Evolutionary conservation across 2,329 filamentous ascomycete species (phyloP).

Genomic region (Colletotrichum gloeosporioides): DNA sequence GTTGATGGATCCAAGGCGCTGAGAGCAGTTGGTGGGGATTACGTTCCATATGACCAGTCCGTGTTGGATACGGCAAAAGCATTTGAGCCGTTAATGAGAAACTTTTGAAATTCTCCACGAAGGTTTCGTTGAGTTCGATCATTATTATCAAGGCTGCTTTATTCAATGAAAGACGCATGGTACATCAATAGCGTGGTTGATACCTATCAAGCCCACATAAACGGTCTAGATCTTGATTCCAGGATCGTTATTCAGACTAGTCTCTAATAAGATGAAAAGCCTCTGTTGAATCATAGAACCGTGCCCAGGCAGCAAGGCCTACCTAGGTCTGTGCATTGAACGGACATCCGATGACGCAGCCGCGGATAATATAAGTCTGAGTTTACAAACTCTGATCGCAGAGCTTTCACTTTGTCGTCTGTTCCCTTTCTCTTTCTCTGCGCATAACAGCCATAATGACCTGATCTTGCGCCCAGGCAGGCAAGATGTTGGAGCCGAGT

Average conservation of each 20-base stretch:
- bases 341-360: no score
- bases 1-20: neutral
- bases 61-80: neutral
- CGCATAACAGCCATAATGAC: neutral
- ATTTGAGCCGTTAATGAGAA: neutral
- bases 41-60: neutral
- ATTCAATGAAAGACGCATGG: no score
- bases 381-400: neutral
- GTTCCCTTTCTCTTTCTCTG: neutral
- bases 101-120: neutral
- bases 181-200: no score
- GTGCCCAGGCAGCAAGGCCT: no score
- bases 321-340: no score
- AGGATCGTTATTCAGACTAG: no score
- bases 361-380: neutral
- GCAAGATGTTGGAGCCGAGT: neutral
- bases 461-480: neutral
- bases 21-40: neutral
- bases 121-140: neutral
- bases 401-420: neutral
- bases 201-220: no score
- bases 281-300: no score
- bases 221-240: no score
- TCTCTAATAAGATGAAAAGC: no score
- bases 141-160: neutral